Percentiles rank a stretch among this genome's conserved stretches.
These are phyloP conservation scores for Chaetomiaceae sp. DNA, from an alignment of 2,329 filamentous ascomycete species.

Conservation along the genomic window DNA sequence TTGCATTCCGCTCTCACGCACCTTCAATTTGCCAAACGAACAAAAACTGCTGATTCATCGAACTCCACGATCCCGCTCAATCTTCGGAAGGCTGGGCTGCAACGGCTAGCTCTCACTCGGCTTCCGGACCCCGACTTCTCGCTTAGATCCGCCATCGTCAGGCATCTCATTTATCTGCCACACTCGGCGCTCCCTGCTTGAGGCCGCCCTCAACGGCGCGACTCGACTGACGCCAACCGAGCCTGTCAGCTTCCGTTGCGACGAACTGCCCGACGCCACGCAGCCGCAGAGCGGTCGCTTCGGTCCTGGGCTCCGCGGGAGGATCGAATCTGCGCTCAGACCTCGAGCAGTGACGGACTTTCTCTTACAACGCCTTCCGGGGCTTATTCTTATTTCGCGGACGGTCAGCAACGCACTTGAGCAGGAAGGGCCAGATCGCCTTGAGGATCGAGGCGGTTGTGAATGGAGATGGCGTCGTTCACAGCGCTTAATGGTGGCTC, in stretches of 20 bases:
- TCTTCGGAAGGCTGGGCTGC: too few relatives aligned
- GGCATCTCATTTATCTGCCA: conserved; percentile 22
- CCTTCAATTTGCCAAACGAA: neutral
- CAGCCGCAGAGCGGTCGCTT: conserved; percentile 9
- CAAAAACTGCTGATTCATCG: conserved; percentile 18
- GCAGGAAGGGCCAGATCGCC: too few relatives aligned
- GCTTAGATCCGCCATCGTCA: conserved; percentile 15
- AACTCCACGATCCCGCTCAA: conserved; percentile 13
- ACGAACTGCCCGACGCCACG: neutral
- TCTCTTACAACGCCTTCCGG: too few relatives aligned
- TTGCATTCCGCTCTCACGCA: neutral
- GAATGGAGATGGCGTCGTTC: conserved; percentile 46
- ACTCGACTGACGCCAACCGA: conserved; percentile 1
- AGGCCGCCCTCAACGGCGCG: conserved; percentile 10
- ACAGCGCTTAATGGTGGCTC: conserved; percentile 50
- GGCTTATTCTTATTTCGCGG: too few relatives aligned
- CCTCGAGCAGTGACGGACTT: neutral
- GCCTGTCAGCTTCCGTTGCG: neutral
- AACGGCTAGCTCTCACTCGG: neutral
- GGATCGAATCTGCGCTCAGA: neutral
- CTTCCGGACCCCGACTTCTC: neutral
- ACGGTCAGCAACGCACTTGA: too few relatives aligned
- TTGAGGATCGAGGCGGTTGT: conserved; percentile 10
- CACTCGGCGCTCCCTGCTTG: conserved; percentile 11
- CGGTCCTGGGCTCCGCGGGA: neutral